Evolutionary conservation across 2,329 filamentous ascomycete genomes (phyloP).

Genomic region (Fusarium globosum): DNA sequence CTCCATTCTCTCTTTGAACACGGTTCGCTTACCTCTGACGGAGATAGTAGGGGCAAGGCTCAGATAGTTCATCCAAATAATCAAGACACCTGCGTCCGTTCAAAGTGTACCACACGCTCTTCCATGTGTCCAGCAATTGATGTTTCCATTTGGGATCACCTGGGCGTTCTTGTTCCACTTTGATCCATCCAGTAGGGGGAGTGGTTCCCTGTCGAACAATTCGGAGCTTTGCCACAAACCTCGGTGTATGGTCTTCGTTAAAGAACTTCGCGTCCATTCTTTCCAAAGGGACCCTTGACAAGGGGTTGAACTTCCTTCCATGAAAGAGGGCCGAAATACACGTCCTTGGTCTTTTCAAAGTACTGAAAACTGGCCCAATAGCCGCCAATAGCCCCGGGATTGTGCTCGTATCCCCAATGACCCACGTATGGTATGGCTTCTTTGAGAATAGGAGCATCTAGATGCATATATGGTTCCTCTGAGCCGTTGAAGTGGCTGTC

Average conservation of each 20-base stretch:
- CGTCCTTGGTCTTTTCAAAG: not conserved
- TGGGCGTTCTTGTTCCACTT: rapidly evolving
- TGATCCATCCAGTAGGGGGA: not conserved
- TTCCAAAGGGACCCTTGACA: rapidly evolving
- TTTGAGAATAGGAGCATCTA: rapidly evolving
- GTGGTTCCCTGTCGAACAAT: not conserved
- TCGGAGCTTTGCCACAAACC: not conserved
- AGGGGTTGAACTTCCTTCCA: not conserved
- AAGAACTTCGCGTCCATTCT: rapidly evolving
- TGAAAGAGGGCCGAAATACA: not conserved
- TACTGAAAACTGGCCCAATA: not conserved
- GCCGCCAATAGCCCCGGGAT: rapidly evolving
- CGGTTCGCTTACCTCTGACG: no score
- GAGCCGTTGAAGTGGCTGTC: not conserved
- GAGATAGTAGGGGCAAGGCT: no score
- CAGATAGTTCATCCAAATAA: no score
- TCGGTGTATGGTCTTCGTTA: not conserved
- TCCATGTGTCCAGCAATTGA: rapidly evolving
- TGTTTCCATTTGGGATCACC: rapidly evolving
- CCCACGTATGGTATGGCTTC: not conserved
- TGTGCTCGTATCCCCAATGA: not conserved
- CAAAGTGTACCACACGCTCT: not conserved
- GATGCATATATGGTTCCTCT: rapidly evolving
- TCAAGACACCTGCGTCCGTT: no score
- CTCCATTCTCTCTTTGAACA: no score